Evolutionary conservation across 116 monocot species (phyloP), one percentile per base, ranked within the genome.

Genomic region (Posidonia oceanica): DNA sequence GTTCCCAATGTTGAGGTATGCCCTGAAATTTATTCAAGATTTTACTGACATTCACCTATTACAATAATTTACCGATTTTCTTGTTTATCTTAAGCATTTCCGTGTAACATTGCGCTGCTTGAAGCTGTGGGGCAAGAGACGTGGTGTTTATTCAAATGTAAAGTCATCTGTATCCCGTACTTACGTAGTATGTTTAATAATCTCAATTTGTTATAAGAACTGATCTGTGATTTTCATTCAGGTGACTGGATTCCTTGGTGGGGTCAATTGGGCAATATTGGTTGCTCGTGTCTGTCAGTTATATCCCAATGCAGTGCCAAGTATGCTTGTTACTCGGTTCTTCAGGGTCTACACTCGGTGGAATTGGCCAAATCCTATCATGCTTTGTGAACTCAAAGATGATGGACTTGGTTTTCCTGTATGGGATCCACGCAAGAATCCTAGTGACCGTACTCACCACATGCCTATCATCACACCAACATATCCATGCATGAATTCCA

Each of bases 391-490:
- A 39, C 93, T 93, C 37, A 87, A 98, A 74, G 90, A 93, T 61
- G 80, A 87, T 80, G 90, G 90, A 58, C 79, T 93, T 64, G 98
- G 98, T 13, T 98, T 98, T 71, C 84, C 88, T 78, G 81, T 93
- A 16, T 98, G 98, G 98, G 90, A 98, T 75, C 93, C 93, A 29
- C 87, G 98, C 14, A 93, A 93, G 68, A 86, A 88, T 38, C 98
- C 87, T 54, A 83, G 92, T n/a, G 98, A 93, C 44, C 74, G 92
- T 51, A 86, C 83, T 63, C 98, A 98, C 69, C 87, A 79, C 62
- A 93, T 98, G 98, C 98, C 98, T 62, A 98, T 98, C n/a, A 98
- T 98, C 54, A 93, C 98, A 18, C 98, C 93, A 68, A 90, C 98
- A 36, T 98, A 98, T 81, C 93, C 90, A 72, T 93, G 98, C 81